phyloP scores from a whole-genome alignment of 257 asterid species.

The Oldenlandia corymbosa region DNA sequence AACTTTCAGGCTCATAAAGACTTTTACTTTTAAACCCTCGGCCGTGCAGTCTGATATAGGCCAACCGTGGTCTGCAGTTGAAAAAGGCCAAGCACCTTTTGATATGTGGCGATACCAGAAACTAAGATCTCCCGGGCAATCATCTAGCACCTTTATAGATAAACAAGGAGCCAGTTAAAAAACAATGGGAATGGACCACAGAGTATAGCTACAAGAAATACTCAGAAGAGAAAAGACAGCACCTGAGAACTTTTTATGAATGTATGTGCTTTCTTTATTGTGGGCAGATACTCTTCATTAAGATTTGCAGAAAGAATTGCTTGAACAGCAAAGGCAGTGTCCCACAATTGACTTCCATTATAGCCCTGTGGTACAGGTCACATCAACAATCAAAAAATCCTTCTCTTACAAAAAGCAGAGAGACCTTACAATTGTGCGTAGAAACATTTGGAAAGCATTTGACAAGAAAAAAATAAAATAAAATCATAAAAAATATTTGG shows the following conservation, averaged over 20 bases:
- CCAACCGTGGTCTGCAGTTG: slow-evolving; percentile 99
- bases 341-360: slow-evolving; percentile 98
- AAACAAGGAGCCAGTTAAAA: slow-evolving; percentile 14
- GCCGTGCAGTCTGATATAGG: slow-evolving; percentile 99
- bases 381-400: neutral
- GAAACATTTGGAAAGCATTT: neutral
- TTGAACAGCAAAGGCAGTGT: slow-evolving; percentile 80
- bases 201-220: slow-evolving; percentile 6
- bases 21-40: slow-evolving; percentile 82
- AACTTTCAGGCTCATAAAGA: slow-evolving; percentile 20
- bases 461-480: no score
- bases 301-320: slow-evolving; percentile 71
- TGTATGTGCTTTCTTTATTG: slow-evolving; percentile 65
- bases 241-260: slow-evolving; percentile 78
- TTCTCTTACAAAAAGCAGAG: neutral
- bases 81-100: slow-evolving; percentile 99
- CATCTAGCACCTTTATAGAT: slow-evolving; percentile 63
- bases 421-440: neutral
- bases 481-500: no score
- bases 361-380: slow-evolving; percentile 55
- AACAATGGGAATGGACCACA: slow-evolving; percentile 13
- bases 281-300: slow-evolving; percentile 63
- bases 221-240: slow-evolving; percentile 15
- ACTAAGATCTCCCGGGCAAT: slow-evolving; percentile 79
- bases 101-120: slow-evolving; percentile 94